Evolutionary conservation across 2,329 filamentous ascomycete species (phyloP), one percentile per base, ranked within the genome.

Genomic region (Akanthomyces dipterigenus): DNA sequence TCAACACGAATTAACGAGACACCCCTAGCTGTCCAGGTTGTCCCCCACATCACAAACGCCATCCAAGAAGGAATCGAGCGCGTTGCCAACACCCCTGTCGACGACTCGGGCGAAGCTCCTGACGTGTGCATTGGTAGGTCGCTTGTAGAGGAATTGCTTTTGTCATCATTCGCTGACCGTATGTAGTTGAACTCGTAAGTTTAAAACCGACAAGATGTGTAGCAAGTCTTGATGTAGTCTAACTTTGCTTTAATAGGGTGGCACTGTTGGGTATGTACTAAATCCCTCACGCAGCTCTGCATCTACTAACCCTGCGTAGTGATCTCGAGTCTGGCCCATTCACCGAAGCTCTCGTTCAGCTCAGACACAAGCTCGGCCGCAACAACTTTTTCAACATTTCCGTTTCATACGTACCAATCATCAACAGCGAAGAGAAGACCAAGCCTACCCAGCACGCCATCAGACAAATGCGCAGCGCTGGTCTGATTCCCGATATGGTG

Each of bases 371-470:
- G 64, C 86, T 84, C 26, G 90, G 89, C 67, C 86, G 85, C 70
- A 83, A 86, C 71, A 93, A 96, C 77, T 96, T 96, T 73, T 77
- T 93, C 71, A 88, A 91, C 72, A 96, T 97, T 66, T 88, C 92
- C 75, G 93, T 97, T 64, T 92, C 89, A 5, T 90, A 93, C 68
- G 88, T 98, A 38, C 95, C 93, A 43, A 65, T 66, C 9, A 69
- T 68, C 31, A 66, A 82, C 62, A 82, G 82, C 46, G 83, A 98
- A 79, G 87, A 96, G 75, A 98, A 98, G 84, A 98, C 93, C 11
- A 98, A 98, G 78, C 95, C 95, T 0, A 99, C 95, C 0, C 95
- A 99, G 74, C 86, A 91, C 69, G 91, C 93, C 28, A 91, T 98
- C 69, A 88, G 88, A 71, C 86, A 89, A 68, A 87, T 93, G 64